Conservation (phyloP, 176 grass and related monocot genomes). For the Musa itinerans region DNA sequence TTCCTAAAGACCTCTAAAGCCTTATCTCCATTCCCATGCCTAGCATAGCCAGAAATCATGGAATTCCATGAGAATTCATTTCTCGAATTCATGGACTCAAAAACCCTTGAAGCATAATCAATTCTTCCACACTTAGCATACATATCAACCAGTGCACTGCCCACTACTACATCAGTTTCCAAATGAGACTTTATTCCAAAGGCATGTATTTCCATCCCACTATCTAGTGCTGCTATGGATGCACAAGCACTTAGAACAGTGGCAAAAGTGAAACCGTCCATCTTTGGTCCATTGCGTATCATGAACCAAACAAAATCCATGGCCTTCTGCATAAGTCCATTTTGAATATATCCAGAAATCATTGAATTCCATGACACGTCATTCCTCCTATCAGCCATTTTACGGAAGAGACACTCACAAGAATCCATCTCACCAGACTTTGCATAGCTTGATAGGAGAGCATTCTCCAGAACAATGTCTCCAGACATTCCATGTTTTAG, state of each 20-base stretch:
- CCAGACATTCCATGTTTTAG: slow-evolving; percentile 53
- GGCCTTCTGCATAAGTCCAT: slow-evolving; percentile 61
- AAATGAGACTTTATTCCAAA: slow-evolving; percentile 59
- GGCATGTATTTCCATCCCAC: slow-evolving; percentile 75
- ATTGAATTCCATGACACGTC: slow-evolving; percentile 73
- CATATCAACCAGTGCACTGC: slow-evolving; percentile 75
- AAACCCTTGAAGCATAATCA: slow-evolving; percentile 71
- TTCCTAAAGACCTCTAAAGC: slow-evolving; percentile 59
- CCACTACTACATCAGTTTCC: slow-evolving; percentile 57
- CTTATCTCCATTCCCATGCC: slow-evolving; percentile 57
- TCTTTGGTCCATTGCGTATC: slow-evolving; percentile 44
- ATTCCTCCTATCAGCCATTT: slow-evolving; percentile 59
- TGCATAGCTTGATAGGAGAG: slow-evolving; percentile 65
- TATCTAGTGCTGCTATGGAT: slow-evolving; percentile 53
- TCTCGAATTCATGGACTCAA: slow-evolving; percentile 47
- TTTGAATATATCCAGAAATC: slow-evolving; percentile 67
- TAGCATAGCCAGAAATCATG: slow-evolving; percentile 82
- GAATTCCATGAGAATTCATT: slow-evolving; percentile 85
- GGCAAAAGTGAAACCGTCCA: slow-evolving; percentile 65
- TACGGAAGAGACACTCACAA: slow-evolving; percentile 41
- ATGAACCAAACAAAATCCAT: slow-evolving; percentile 74
- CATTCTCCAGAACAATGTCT: slow-evolving; percentile 56
- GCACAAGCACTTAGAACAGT: slow-evolving; percentile 66
- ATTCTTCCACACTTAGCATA: slow-evolving; percentile 77
- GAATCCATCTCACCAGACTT: slow-evolving; percentile 64